Percentiles rank a stretch among this genome's conserved stretches.
phyloP scores from a whole-genome alignment of 768 basidiomycete genomes.

The Roridomyces roridus region DNA sequence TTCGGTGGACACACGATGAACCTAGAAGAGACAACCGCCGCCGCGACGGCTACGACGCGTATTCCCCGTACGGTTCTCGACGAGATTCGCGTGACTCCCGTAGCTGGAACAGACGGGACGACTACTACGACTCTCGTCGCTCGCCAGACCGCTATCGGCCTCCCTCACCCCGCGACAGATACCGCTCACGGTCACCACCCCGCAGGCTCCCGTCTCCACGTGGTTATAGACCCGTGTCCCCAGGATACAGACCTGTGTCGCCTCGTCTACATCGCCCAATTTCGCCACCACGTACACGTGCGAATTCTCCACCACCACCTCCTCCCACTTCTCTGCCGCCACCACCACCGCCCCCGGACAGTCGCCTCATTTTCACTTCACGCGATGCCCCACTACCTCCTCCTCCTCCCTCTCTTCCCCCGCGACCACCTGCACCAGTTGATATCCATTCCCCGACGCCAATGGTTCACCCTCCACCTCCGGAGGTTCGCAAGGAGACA shows the following conservation, averaged over 20 bases:
- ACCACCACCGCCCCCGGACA: constrained; percentile 35
- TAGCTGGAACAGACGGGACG: constrained; percentile 15
- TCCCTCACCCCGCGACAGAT: not conserved
- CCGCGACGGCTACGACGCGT: constrained; percentile 17
- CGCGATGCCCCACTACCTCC: constrained; percentile 41
- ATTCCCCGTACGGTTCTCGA: constrained; percentile 19
- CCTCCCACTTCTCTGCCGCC: constrained; percentile 30
- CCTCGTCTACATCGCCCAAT: constrained; percentile 27
- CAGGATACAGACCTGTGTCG: constrained; percentile 15
- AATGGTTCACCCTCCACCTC: constrained; percentile 30
- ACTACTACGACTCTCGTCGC: not conserved
- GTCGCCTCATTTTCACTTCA: constrained; percentile 27
- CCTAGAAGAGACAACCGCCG: constrained; percentile 8
- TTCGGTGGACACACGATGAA: constrained; percentile 8
- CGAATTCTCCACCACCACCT: constrained; percentile 22
- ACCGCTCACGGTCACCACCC: not conserved
- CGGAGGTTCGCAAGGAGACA: constrained; percentile 24
- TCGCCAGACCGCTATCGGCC: not conserved
- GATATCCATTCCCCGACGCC: constrained; percentile 53
- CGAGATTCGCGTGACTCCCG: constrained; percentile 16
- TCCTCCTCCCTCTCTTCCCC: constrained; percentile 45
- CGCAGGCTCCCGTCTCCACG: no score
- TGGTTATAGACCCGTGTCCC: constrained; percentile 12
- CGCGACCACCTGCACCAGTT: constrained; percentile 53
- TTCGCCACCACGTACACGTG: constrained; percentile 24